Evolutionary conservation across 495 filamentous ascomycete species (phyloP).

Genomic region (Aspergillus sclerotiicarbonarius): DNA sequence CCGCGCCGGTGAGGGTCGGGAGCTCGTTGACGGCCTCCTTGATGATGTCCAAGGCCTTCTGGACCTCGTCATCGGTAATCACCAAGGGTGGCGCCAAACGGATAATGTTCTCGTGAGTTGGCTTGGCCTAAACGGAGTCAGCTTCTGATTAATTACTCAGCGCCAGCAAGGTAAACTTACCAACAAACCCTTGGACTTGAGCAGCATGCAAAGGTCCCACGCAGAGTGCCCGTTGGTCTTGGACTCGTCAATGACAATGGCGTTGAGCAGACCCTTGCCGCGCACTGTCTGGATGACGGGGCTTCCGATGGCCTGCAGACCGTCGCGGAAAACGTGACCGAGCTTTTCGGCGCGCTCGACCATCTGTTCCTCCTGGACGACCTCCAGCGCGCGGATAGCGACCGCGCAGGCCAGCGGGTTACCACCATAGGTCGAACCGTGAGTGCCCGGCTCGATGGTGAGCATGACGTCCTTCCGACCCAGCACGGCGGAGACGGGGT

Average conservation of each 20-base stretch:
- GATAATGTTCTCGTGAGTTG: slow-evolving; percentile 96
- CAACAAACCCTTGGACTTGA: slow-evolving; percentile 94
- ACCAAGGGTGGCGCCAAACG: slow-evolving; percentile 57
- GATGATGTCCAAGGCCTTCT: slow-evolving; percentile 50
- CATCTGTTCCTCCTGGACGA: slow-evolving; percentile 88
- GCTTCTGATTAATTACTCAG: not conserved
- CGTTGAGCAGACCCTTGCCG: slow-evolving; percentile 93
- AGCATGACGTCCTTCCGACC: slow-evolving; percentile 92
- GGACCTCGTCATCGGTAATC: slow-evolving; percentile 55
- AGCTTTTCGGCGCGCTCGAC: slow-evolving; percentile 76
- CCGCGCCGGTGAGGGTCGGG: slow-evolving; percentile 45
- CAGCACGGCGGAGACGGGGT: slow-evolving; percentile 93
- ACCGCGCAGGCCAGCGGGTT: slow-evolving; percentile 98
- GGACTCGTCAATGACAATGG: slow-evolving; percentile 92
- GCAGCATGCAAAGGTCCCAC: slow-evolving; percentile 95
- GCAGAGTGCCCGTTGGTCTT: slow-evolving; percentile 80
- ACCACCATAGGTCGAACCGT: slow-evolving; percentile 95
- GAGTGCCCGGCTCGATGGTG: slow-evolving; percentile 93
- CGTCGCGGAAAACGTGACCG: slow-evolving; percentile 80
- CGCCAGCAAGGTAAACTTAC: slow-evolving; percentile 46
- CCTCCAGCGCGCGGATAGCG: slow-evolving; percentile 91
- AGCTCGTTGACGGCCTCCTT: slow-evolving; percentile 47
- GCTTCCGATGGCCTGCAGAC: slow-evolving; percentile 65
- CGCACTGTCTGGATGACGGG: slow-evolving; percentile 81
- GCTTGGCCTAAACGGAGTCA: slow-evolving; percentile 73